A percentile compares a stretch with the other conserved stretches of the same genome.
Conservation (phyloP, 345 rosid species). For the Odontarrhena argentea region DNA sequence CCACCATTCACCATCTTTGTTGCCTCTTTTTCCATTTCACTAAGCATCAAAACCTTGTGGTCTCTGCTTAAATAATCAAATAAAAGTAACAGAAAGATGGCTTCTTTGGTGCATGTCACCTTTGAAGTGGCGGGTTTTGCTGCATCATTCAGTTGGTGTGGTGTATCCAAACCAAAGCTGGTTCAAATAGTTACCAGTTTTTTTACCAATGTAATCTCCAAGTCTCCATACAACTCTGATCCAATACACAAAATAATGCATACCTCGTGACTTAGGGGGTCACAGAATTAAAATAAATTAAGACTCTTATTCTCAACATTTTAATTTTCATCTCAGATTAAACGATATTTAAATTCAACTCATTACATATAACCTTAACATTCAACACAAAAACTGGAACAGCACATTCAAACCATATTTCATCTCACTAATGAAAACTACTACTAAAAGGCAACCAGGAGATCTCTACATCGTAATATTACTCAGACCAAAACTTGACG, state of each 20-base stretch:
- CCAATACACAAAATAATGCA: slow-evolving; percentile 8
- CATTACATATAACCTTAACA: slow-evolving; percentile 21
- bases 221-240: background rate
- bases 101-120: slow-evolving; percentile 45
- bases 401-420: slow-evolving; percentile 19
- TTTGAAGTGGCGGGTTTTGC: slow-evolving; percentile 37
- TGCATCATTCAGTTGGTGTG: slow-evolving; percentile 39
- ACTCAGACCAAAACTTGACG: slow-evolving; percentile 80
- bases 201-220: slow-evolving; percentile 1
- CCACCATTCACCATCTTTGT: slow-evolving; percentile 59
- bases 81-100: slow-evolving; percentile 37
- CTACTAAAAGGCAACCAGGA: slow-evolving; percentile 7
- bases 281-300: background rate
- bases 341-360: slow-evolving; percentile 13
- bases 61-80: slow-evolving; percentile 26
- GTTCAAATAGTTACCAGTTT: slow-evolving; percentile 13
- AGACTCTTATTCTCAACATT: background rate
- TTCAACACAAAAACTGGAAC: slow-evolving; percentile 25
- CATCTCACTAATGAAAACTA: slow-evolving; percentile 28
- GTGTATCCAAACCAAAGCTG: slow-evolving; percentile 26
- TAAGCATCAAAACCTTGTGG: slow-evolving; percentile 27
- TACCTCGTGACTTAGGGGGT: background rate
- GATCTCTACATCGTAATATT: slow-evolving; percentile 34
- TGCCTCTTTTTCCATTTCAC: slow-evolving; percentile 45
- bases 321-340: background rate